A percentile compares a stretch with the other conserved stretches of the same genome.
These are phyloP conservation scores for Beauveria caledonica DNA, from an alignment of 2,329 filamentous ascomycete species.

Conservation along the genomic window DNA sequence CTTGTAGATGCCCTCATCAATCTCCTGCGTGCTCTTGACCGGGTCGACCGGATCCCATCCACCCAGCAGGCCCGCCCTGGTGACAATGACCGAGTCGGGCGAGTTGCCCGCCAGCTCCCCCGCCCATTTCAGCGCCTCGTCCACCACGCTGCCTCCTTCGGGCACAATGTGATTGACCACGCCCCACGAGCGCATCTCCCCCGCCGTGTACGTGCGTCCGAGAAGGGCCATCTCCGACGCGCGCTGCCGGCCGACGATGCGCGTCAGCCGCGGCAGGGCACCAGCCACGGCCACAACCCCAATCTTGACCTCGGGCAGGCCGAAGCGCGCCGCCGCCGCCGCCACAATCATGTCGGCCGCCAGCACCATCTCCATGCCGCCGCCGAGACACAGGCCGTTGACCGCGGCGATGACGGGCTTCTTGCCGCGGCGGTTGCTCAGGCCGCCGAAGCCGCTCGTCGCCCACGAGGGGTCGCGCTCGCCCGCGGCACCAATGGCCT, in stretches of 20 bases:
- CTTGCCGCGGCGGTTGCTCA: constrained; percentile 57
- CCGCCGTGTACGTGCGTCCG: constrained; percentile 50
- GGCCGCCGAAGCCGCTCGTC: constrained; percentile 52
- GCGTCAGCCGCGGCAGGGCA: constrained; percentile 57
- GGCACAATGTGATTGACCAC: constrained; percentile 59
- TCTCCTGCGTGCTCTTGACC: constrained; percentile 49
- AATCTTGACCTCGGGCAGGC: constrained; percentile 61
- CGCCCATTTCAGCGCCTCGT: constrained; percentile 54
- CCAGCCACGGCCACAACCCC: constrained; percentile 67
- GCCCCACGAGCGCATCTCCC: constrained; percentile 56
- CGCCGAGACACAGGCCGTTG: constrained; percentile 66
- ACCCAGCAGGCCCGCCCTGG: constrained; percentile 59
- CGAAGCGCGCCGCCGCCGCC: constrained; percentile 49
- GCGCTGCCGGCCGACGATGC: constrained; percentile 58
- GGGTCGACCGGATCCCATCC: constrained; percentile 65
- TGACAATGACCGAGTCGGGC: constrained; percentile 70
- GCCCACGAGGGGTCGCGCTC: constrained; percentile 22
- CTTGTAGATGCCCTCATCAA: constrained; percentile 50
- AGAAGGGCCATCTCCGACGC: constrained; percentile 65
- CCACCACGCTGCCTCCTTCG: constrained; percentile 37
- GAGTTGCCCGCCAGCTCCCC: constrained; percentile 55
- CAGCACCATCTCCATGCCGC: constrained; percentile 67
- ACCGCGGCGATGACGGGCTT: constrained; percentile 73
- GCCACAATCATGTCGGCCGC: constrained; percentile 69
- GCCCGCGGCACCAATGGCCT: background rate